Evolutionary conservation across 805 yeast species (phyloP).

Genomic region (Wickerhamiella vanderwaltii): DNA sequence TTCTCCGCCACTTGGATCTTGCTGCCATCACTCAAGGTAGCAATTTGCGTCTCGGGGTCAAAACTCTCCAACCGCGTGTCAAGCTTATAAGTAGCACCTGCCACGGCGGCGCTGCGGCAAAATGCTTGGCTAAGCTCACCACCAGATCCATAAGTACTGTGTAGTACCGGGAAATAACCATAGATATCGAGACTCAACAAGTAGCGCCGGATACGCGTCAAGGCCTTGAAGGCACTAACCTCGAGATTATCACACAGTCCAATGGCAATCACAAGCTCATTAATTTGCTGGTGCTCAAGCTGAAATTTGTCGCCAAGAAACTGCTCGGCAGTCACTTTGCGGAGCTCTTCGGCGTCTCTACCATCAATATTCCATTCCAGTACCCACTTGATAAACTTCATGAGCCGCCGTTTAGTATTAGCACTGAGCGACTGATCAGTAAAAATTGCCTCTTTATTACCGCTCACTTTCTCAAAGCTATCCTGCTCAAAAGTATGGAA

Average conservation of each 20-base stretch:
- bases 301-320: constrained; percentile 57
- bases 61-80: constrained; percentile 52
- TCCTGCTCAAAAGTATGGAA: constrained; percentile 95
- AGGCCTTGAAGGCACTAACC: constrained; percentile 59
- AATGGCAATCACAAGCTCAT: constrained; percentile 74
- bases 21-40: constrained; percentile 53
- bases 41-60: constrained; percentile 56
- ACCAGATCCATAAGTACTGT: constrained; percentile 88
- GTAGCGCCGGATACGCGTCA: constrained; percentile 72
- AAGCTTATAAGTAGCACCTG: constrained; percentile 86
- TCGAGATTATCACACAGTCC: constrained; percentile 58
- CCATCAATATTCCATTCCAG: constrained; percentile 52
- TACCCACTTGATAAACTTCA: constrained; percentile 87
- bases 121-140: constrained; percentile 95
- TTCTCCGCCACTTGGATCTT: constrained; percentile 66
- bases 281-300: constrained; percentile 59
- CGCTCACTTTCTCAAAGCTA: constrained; percentile 71
- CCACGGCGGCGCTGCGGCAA: constrained; percentile 96
- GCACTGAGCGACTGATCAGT: constrained; percentile 71
- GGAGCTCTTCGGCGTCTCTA: constrained; percentile 45
- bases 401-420: constrained; percentile 65
- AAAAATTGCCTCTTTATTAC: constrained; percentile 85
- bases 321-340: constrained; percentile 41
- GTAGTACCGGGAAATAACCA: constrained; percentile 87
- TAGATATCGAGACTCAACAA: constrained; percentile 77